These are phyloP conservation scores for Aspergillus viridinutans DNA, from an alignment of 2,329 filamentous ascomycete species.

Conservation along the genomic window DNA sequence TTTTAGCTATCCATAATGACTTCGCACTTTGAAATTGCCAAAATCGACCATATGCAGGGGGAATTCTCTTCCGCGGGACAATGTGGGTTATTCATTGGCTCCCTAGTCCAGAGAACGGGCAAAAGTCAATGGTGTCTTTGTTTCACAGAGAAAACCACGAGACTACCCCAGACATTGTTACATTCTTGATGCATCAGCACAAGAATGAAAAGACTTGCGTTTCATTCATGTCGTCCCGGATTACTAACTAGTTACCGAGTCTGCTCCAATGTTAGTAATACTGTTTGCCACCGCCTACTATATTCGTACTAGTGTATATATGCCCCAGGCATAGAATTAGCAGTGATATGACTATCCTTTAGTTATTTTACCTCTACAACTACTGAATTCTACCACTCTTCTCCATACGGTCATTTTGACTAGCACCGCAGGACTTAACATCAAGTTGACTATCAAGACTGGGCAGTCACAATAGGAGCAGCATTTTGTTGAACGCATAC, in stretches of 20 bases:
- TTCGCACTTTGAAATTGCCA: not conserved
- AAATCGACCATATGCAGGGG: too few species aligned
- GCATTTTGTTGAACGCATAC: not conserved
- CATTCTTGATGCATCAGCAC: too few species aligned
- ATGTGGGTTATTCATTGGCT: not conserved
- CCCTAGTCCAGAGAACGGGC: too few species aligned
- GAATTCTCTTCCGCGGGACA: not conserved
- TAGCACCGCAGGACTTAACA: not conserved
- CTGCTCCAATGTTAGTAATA: not conserved
- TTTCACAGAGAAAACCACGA: too few species aligned
- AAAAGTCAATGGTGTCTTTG: too few species aligned
- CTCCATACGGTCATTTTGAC: not conserved
- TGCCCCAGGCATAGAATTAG: not conserved
- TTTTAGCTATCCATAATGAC: not conserved
- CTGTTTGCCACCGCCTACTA: conserved; percentile 12
- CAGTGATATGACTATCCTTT: not conserved
- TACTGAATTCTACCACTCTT: not conserved
- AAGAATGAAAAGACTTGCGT: too few species aligned
- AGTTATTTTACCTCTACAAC: not conserved
- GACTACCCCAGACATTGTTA: too few species aligned
- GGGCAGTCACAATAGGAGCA: not conserved
- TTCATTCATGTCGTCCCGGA: not conserved
- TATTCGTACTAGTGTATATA: conserved; percentile 1
- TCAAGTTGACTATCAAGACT: not conserved
- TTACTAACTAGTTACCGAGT: not conserved